These are phyloP conservation scores for Candida patagonica DNA, from an alignment of 805 yeast genomes.

Conservation along the genomic window DNA sequence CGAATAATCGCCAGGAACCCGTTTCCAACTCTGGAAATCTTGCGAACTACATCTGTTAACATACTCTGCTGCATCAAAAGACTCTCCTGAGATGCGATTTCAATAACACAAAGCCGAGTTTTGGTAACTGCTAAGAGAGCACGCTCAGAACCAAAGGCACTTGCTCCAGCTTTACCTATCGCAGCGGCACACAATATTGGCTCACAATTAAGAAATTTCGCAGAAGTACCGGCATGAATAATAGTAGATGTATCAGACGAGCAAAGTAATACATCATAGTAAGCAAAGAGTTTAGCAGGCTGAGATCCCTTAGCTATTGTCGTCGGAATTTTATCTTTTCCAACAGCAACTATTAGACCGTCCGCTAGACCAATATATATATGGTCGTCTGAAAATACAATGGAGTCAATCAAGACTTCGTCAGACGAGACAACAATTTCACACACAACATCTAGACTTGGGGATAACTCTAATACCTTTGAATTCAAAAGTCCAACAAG, in stretches of 20 bases:
- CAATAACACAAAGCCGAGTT: background rate
- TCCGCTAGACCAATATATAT: background rate
- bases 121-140: background rate
- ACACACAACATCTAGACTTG: background rate
- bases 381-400: background rate
- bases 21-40: background rate
- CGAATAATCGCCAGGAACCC: background rate
- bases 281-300: no score
- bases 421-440: background rate
- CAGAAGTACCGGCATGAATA: background rate
- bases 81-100: background rate
- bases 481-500: background rate
- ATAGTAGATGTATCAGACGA: no score
- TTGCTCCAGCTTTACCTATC: background rate
- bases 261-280: no score
- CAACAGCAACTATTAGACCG: no score
- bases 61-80: background rate
- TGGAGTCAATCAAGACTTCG: background rate
- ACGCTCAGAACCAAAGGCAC: background rate
- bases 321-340: no score
- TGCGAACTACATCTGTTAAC: background rate
- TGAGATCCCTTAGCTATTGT: no score
- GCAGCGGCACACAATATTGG: background rate
- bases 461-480: background rate
- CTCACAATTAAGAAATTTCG: background rate